Percentiles rank a stretch among this genome's conserved stretches.
phyloP scores from a whole-genome alignment of 805 yeast genomes.

The Sporopachydermia lactativora region DNA sequence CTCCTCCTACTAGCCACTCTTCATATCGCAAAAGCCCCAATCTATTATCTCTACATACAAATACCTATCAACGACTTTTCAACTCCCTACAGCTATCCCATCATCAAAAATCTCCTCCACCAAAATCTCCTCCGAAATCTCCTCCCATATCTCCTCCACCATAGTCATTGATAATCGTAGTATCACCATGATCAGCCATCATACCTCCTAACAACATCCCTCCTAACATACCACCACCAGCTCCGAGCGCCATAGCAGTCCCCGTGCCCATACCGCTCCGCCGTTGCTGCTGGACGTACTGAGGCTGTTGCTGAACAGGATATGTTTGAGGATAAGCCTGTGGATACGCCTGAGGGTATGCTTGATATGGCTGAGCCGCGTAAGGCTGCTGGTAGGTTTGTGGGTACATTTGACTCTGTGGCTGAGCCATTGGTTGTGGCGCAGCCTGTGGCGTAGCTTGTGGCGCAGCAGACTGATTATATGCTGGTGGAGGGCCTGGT shows the following conservation, averaged over 20 bases:
- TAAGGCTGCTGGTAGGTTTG: slow-evolving; percentile 9
- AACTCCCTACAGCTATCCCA: too few relatives aligned
- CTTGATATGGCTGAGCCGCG: slow-evolving; percentile 10
- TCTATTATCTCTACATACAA: too few relatives aligned
- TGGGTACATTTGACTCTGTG: slow-evolving; percentile 10
- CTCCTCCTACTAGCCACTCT: too few relatives aligned
- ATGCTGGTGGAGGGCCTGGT: slow-evolving; percentile 18
- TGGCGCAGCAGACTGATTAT: background rate
- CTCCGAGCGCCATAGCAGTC: slow-evolving; percentile 28
- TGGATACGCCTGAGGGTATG: slow-evolving; percentile 2
- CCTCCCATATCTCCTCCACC: slow-evolving; percentile 23
- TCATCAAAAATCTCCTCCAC: slow-evolving; percentile 1
- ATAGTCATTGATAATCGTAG: slow-evolving; percentile 19
- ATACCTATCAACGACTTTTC: too few relatives aligned
- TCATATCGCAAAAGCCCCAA: too few relatives aligned
- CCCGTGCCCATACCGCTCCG: slow-evolving; percentile 25
- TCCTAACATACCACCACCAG: slow-evolving; percentile 49
- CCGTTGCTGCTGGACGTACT: slow-evolving; percentile 19
- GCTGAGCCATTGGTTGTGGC: slow-evolving; percentile 7
- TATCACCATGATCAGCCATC: slow-evolving; percentile 21
- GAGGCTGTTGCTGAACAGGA: slow-evolving; percentile 16
- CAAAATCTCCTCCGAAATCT: slow-evolving; percentile 9
- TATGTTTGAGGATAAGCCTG: slow-evolving; percentile 14
- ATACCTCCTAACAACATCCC: slow-evolving; percentile 39
- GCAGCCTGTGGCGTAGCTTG: background rate